These are phyloP conservation scores for sunflower (Helianthus annuus) DNA, from an alignment of 129 eudicot genomes.

Conservation along the genomic window DNA sequence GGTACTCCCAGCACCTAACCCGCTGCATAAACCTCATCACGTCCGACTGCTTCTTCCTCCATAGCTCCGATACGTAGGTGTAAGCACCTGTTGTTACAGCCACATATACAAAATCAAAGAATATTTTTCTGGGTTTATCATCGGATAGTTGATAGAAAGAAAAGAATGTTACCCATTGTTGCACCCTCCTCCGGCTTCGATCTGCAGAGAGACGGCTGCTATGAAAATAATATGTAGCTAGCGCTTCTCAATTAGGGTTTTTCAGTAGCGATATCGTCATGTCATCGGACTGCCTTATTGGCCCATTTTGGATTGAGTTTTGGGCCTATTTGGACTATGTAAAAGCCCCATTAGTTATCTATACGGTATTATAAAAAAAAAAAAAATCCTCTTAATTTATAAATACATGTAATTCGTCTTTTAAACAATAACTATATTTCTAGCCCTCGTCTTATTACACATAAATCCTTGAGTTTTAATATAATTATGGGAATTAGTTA, in stretches of 20 bases:
- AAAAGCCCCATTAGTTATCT: no score
- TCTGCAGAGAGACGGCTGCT: background rate
- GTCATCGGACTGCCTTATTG: no score
- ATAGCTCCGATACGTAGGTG: slow-evolving; percentile 42
- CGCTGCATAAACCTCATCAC: slow-evolving; percentile 57
- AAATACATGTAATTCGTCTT: no score
- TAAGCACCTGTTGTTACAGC: slow-evolving; percentile 41
- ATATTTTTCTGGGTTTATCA: background rate
- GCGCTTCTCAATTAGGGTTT: slow-evolving; percentile 1
- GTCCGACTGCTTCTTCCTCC: slow-evolving; percentile 47
- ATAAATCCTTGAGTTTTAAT: no score
- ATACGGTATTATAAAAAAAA: no score
- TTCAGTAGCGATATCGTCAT: background rate
- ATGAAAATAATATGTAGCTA: background rate
- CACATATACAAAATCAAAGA: background rate
- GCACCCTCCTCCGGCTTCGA: background rate
- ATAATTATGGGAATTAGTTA: no score
- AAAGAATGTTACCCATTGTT: background rate
- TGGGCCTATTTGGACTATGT: no score
- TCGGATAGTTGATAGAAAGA: background rate
- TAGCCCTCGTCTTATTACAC: no score
- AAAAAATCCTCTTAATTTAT: no score
- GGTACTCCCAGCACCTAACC: slow-evolving; percentile 34
- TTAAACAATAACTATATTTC: no score
- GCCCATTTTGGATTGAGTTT: no score